Base-by-base conservation (phyloP, 306 rosid genomes). In the Vigna nakashimae region DNA sequence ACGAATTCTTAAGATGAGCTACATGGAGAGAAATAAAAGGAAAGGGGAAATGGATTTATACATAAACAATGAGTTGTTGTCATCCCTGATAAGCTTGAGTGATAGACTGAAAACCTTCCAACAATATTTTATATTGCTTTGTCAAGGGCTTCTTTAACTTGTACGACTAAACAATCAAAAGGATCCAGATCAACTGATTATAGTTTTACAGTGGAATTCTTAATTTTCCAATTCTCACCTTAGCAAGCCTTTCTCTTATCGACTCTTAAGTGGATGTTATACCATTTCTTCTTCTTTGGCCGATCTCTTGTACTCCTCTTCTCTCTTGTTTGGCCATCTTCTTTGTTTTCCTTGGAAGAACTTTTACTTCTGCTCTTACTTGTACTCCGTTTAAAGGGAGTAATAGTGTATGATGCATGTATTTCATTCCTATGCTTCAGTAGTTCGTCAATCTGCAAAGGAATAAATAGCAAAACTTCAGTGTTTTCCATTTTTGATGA, bases 161-260 rank as follows among this genome's bases (percentile, higher is more conserved):
- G 71, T 14, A 67, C 69, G 83, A 79, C 85, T 67, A 70, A 77
- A 74, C 75, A 67, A 85, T 72, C 65, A 48, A 79, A 77, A 76
- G 71, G 56, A 57, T 40, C 60, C 56, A 66, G 65, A 71, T 36
- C 74, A 74, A 57, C 51, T 62, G 62, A 70, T 51, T 32, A n/a
- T 53, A 74, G 71, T 55, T 80, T 79, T 78, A 63, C 83, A 55
- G 53, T 14, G 53, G 63, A 79, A 68, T 68, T n/a, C 66, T 46
- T 45, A 17, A 59, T 32, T 72, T 38, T 71, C 66, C 65, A 60
- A 73, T 58, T 74, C 87, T 80, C 83, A 87, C 92, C 87, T 92
- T 73, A 92, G 85, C 99, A 96, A 67, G 97, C 84, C 86, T 96
- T 92, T 86, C 97, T 88, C 90, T 96, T 93, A 69, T 91, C 99